phyloP scores from a whole-genome alignment of 2,329 filamentous ascomycete species.

The Fusarium sp. region DNA sequence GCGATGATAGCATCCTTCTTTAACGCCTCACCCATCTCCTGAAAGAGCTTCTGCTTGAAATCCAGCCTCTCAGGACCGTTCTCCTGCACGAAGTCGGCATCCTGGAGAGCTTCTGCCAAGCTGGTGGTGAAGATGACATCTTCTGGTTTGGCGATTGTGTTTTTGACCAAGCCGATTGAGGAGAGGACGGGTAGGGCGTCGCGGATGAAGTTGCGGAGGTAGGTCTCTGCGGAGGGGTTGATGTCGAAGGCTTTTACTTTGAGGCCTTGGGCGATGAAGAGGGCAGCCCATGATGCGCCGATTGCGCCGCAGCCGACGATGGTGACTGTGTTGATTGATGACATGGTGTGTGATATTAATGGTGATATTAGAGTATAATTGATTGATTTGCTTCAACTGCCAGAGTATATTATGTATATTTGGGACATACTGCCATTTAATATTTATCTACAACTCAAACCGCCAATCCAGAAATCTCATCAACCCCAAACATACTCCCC shows the following conservation, averaged over 20 bases:
- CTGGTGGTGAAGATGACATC: conserved; percentile 28
- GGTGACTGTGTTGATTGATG: conserved; percentile 18
- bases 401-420: neutral
- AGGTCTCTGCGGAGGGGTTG: conserved; percentile 20
- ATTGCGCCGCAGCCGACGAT: conserved; percentile 28
- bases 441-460: neutral
- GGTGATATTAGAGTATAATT: neutral
- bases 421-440: neutral
- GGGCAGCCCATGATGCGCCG: conserved; percentile 25
- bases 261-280: conserved; percentile 24
- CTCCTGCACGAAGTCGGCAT: conserved; percentile 14
- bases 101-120: conserved; percentile 3
- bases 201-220: conserved; percentile 14
- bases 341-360: neutral
- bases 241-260: conserved; percentile 30
- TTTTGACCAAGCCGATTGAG: conserved; percentile 12
- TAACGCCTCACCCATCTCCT: conserved; percentile 12
- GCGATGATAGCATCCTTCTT: conserved; percentile 9
- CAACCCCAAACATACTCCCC: neutral
- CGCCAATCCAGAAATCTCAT: neutral
- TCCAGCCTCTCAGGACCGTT: conserved; percentile 25
- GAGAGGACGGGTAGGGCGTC: conserved; percentile 25
- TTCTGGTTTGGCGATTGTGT: conserved; percentile 9
- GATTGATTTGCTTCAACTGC: neutral
- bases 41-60: conserved; percentile 19